phyloP scores from a whole-genome alignment of 768 basidiomycete genomes.

The Cystofilobasidium capitatum region DNA sequence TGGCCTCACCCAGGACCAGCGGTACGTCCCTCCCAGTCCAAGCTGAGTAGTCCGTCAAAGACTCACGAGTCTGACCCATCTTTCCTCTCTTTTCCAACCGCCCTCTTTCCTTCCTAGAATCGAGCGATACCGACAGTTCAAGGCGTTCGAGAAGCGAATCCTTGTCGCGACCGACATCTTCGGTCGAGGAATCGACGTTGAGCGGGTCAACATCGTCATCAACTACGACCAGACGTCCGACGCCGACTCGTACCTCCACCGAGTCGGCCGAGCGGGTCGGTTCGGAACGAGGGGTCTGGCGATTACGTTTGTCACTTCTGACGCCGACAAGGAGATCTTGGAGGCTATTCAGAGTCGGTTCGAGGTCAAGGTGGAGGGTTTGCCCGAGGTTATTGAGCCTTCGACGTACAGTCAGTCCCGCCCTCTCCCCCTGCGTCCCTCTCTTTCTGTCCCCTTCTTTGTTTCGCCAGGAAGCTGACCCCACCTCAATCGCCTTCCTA shows the following conservation, averaged over 20 bases:
- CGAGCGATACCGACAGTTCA: slow-evolving; percentile 91
- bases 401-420: slow-evolving; percentile 22
- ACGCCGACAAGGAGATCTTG: slow-evolving; percentile 89
- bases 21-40: slow-evolving; percentile 48
- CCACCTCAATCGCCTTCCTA: too few species aligned
- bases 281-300: slow-evolving; percentile 99
- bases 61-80: background rate
- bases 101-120: slow-evolving; percentile 51
- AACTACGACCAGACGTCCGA: slow-evolving; percentile 98
- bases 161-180: slow-evolving; percentile 98
- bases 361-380: slow-evolving; percentile 90
- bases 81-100: background rate
- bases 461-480: too few species aligned
- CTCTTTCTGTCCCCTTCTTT: background rate
- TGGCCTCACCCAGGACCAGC: slow-evolving; percentile 85
- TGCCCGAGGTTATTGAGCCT: slow-evolving; percentile 38
- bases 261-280: slow-evolving; percentile 96
- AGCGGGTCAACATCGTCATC: slow-evolving; percentile 98
- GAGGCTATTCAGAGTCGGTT: slow-evolving; percentile 88
- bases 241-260: slow-evolving; percentile 95
- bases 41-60: background rate
- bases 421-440: too few species aligned
- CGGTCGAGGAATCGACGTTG: slow-evolving; percentile 83
- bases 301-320: slow-evolving; percentile 89
- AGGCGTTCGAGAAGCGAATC: slow-evolving; percentile 98